Conservation (phyloP, 768 basidiomycete genomes). For the Chlorophyllum brunneum region DNA sequence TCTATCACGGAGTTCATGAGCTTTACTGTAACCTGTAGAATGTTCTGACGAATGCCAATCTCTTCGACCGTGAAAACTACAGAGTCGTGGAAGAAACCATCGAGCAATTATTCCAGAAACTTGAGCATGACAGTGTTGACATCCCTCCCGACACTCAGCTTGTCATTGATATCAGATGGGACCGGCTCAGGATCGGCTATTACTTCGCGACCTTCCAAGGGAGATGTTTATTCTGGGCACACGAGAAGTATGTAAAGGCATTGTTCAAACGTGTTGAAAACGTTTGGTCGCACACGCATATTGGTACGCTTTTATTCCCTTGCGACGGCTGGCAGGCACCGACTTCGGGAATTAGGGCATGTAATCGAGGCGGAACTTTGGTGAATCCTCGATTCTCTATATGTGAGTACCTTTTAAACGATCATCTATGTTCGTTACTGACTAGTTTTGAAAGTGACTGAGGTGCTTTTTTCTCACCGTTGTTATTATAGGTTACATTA, state of each 20-base stretch:
- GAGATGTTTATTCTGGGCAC: conserved; percentile 12
- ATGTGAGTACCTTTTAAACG: background rate
- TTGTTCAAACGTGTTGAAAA: conserved; percentile 10
- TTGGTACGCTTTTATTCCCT: conserved; percentile 2
- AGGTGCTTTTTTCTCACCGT: background rate
- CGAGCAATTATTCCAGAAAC: background rate
- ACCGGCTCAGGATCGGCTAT: conserved; percentile 7
- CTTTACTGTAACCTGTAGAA: background rate
- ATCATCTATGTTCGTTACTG: no score
- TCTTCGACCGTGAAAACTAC: conserved; percentile 5
- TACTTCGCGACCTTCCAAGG: conserved; percentile 11
- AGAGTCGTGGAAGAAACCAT: background rate
- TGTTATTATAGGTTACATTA: conserved; percentile 12
- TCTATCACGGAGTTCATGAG: no score
- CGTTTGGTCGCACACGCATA: conserved; percentile 11
- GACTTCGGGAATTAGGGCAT: conserved; percentile 1
- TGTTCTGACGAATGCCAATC: conserved; percentile 11
- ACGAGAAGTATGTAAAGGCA: conserved; percentile 7
- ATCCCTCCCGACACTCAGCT: conserved; percentile 12
- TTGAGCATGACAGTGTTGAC: background rate
- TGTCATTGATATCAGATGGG: conserved; percentile 12
- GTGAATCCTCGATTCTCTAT: background rate
- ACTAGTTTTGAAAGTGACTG: background rate
- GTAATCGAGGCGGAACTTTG: conserved; percentile 15
- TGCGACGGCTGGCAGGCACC: background rate